Evolutionary conservation across 371 early-diverging fungal species (phyloP), one percentile per base, ranked within the genome.

Genomic region (Mucor saturninus): DNA sequence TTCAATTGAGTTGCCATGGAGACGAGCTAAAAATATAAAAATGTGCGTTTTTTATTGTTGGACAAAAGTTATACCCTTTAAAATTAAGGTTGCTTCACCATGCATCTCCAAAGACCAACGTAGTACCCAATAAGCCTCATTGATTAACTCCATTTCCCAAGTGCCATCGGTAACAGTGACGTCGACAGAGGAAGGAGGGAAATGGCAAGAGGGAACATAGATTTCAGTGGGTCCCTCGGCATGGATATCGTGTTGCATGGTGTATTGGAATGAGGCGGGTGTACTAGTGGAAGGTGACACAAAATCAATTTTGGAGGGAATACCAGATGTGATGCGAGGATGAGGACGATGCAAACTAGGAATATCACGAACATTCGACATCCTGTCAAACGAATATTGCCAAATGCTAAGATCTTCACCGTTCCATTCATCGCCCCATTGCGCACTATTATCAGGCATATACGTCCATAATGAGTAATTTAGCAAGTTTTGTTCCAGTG

Each of bases 381-480:
- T 0, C n/a, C 42, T 42, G 42, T 42, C 38, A 15, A 38, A 9
- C 13, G 64, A 15, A 0, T 4, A 7, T 61, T 82, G 80, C 74
- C 76, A 82, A 2, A 84, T 62, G 56, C 78, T 79, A 26, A 91
- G 66, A 67, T 91, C 90, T 52, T 91, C 92, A 3, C 89, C 89
- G 55, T 89, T 88, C 92, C 92, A 91, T 21, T 53, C 65, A 66
- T 91, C 92, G 3, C 90, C 92, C 81, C 86, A 83, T 54, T 65
- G 66, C 59, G 80, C 61, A 45, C 65, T 64, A 53, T 89, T 91
- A 54, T 84, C 84, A 3, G 88, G 76, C 54, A 80, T 76, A 67
- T 91, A 91, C 40, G 83, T 84, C 91, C 91, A 91, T 29, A 90
- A 65, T 0, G 88, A 82, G 62, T 78, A 87, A 62, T 84, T 82